These are phyloP conservation scores for Magnolia changhungtana DNA, from an alignment of 164 flowering plant species.

Conservation along the genomic window DNA sequence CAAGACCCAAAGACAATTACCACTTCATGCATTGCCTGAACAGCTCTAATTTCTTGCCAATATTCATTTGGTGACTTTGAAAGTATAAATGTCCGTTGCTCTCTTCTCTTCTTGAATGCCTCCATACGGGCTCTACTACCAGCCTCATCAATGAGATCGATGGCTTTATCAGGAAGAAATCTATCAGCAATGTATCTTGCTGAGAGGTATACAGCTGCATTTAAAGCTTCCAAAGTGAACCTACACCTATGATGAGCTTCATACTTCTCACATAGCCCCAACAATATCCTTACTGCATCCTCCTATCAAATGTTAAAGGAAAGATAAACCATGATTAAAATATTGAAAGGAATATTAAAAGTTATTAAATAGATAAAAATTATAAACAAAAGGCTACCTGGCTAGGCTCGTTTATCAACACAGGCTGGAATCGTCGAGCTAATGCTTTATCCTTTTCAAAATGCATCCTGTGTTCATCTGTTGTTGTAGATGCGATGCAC, in stretches of 20 bases:
- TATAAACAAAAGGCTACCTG: constrained; percentile 39
- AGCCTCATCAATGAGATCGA: constrained; percentile 93
- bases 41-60: constrained; percentile 84
- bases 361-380: background rate
- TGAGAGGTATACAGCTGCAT: constrained; percentile 76
- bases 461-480: constrained; percentile 60
- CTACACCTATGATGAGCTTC: constrained; percentile 74
- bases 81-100: constrained; percentile 49
- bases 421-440: constrained; percentile 81
- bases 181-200: constrained; percentile 80
- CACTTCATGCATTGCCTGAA: constrained; percentile 76
- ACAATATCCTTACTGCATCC: constrained; percentile 65
- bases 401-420: constrained; percentile 68
- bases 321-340: background rate
- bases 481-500: constrained; percentile 88
- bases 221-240: constrained; percentile 67
- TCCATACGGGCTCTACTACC: constrained; percentile 82
- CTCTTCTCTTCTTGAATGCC: constrained; percentile 56
- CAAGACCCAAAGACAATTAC: constrained; percentile 28
- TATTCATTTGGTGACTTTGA: constrained; percentile 67
- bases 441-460: constrained; percentile 86
- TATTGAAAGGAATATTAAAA: background rate
- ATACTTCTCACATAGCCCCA: constrained; percentile 77
- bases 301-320: constrained; percentile 38
- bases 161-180: constrained; percentile 90